Conservation (phyloP, 768 basidiomycete genomes). For the Trametes cinnabarina region DNA sequence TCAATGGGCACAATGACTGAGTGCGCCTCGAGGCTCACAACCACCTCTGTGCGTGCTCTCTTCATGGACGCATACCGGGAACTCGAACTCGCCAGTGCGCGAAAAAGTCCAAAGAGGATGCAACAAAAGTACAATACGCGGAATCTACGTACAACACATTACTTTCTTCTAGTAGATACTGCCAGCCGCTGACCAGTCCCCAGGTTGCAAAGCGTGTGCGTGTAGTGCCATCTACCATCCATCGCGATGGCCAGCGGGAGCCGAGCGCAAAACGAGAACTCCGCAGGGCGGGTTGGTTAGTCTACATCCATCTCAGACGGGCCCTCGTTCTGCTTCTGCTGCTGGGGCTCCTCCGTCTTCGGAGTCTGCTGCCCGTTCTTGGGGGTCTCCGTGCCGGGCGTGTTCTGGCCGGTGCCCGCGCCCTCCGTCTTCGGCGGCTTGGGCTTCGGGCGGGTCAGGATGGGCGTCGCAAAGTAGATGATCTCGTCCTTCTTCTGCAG, state of each 20-base stretch:
- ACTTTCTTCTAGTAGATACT: conserved; percentile 21
- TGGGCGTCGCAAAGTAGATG: conserved; percentile 85
- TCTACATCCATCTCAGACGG: conserved; percentile 85
- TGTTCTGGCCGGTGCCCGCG: conserved; percentile 15
- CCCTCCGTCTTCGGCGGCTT: conserved; percentile 57
- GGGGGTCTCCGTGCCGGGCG: conserved; percentile 64
- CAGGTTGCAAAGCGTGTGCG: not conserved
- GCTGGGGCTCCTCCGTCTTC: conserved; percentile 32
- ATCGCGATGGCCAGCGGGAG: not conserved
- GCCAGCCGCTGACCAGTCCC: conserved; percentile 4
- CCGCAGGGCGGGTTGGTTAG: no score
- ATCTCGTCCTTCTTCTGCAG: conserved; percentile 91
- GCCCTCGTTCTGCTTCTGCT: conserved; percentile 39
- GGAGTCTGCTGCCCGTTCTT: conserved; percentile 59
- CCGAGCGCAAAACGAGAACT: not conserved
- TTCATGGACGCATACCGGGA: no score
- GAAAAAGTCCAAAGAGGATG: not conserved
- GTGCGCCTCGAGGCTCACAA: not conserved
- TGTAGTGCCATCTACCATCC: not conserved
- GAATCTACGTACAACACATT: conserved; percentile 21
- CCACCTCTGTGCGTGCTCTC: no score
- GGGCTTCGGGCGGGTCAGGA: conserved; percentile 91
- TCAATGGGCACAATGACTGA: not conserved
- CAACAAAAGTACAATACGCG: conserved; percentile 21
- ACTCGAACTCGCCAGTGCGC: no score